Percentiles rank a stretch among this genome's conserved stretches.
Evolutionary conservation across 345 rosid genomes (phyloP).

Genomic region (Rhodomyrtus tomentosa): DNA sequence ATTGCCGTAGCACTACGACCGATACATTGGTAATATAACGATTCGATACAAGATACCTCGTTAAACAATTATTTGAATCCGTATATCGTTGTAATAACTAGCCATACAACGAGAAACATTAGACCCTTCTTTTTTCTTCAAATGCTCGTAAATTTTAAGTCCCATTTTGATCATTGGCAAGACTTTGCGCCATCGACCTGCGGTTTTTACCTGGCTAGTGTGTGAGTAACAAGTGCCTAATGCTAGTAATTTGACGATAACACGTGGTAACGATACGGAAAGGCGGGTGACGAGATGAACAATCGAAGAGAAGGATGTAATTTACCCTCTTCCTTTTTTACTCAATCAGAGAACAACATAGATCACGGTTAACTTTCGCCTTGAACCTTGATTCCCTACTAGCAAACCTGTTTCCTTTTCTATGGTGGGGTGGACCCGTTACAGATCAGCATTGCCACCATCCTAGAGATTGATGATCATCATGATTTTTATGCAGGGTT

Average conservation of each 20-base stretch:
- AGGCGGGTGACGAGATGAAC: background rate
- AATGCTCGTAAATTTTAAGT: background rate
- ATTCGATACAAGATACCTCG: background rate
- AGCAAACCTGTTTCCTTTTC: background rate
- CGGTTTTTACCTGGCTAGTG: background rate
- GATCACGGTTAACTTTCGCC: background rate
- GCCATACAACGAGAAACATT: background rate
- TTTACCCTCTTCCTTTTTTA: background rate
- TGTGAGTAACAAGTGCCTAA: background rate
- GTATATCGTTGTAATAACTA: background rate
- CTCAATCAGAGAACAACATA: background rate
- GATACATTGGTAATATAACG: background rate
- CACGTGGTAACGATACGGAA: background rate
- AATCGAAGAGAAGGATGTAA: background rate
- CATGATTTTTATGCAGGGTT: background rate
- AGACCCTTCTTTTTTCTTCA: background rate
- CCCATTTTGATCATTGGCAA: background rate
- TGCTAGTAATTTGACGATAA: background rate
- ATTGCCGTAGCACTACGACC: background rate
- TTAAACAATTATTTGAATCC: background rate
- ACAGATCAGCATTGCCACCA: background rate
- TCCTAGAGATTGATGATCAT: background rate
- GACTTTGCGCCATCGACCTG: background rate
- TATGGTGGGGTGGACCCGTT: background rate
- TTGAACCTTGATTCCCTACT: background rate